A percentile compares a stretch with the other conserved stretches of the same genome.
Conservation (phyloP, 2,329 filamentous ascomycete species). For the Plenodomus lindquistii region DNA sequence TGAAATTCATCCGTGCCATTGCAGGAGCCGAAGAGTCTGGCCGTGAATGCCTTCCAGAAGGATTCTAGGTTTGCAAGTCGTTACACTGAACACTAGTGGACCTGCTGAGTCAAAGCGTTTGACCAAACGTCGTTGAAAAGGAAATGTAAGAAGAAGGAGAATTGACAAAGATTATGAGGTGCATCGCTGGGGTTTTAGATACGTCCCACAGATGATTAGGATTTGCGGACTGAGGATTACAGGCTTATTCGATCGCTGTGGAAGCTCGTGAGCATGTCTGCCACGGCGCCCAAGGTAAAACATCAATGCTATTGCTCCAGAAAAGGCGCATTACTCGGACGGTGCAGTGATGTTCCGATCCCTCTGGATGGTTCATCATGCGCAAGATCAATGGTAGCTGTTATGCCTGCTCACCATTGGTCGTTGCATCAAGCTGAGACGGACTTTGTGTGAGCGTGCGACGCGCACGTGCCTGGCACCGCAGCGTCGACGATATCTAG, state of each 20-base stretch:
- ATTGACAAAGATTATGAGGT: background rate
- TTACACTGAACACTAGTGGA: too few relatives aligned
- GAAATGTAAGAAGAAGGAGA: background rate
- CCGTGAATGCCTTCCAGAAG: too few relatives aligned
- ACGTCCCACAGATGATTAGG: too few relatives aligned
- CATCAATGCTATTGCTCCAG: constrained; percentile 36
- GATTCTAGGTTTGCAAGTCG: too few relatives aligned
- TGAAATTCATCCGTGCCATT: constrained; percentile 7
- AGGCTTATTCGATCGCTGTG: background rate
- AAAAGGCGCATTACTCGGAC: constrained; percentile 31
- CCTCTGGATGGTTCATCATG: constrained; percentile 20
- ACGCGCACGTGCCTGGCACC: constrained; percentile 31
- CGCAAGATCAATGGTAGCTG: constrained; percentile 18
- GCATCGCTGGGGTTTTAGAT: background rate
- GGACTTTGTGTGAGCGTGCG: constrained; percentile 34
- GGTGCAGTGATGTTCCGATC: constrained; percentile 18
- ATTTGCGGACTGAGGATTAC: background rate
- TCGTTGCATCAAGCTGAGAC: constrained; percentile 27
- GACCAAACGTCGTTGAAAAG: too few relatives aligned
- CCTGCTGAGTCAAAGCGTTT: too few relatives aligned
- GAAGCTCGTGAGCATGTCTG: background rate
- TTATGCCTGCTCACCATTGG: constrained; percentile 20
- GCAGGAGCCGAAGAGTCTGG: too few relatives aligned
- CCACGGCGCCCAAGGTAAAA: background rate
- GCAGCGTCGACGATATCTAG: constrained; percentile 19